Evolutionary conservation across 2,329 filamentous ascomycete genomes (phyloP).

Genomic region (Chaetomium globosum): DNA sequence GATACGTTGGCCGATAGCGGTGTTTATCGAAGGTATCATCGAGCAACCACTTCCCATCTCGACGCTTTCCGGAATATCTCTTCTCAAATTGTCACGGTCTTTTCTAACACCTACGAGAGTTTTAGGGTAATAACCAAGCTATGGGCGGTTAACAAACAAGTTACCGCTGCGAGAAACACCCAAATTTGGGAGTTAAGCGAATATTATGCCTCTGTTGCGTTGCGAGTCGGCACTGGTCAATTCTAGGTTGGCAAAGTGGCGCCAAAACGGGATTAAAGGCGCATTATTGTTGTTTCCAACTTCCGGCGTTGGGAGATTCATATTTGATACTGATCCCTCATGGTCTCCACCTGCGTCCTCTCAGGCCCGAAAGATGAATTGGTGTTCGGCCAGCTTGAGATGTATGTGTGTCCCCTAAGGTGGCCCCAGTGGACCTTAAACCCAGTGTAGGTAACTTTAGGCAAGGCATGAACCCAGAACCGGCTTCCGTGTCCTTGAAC

Average conservation of each 20-base stretch:
- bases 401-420: background rate
- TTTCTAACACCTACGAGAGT: too few relatives aligned
- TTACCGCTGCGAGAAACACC: too few relatives aligned
- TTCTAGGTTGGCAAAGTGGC: background rate
- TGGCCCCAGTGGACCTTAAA: too few relatives aligned
- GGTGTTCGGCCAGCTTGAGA: background rate
- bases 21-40: slow-evolving; percentile 6
- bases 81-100: too few relatives aligned
- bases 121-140: too few relatives aligned
- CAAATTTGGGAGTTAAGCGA: too few relatives aligned
- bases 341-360: background rate
- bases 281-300: background rate
- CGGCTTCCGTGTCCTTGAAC: background rate
- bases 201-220: too few relatives aligned
- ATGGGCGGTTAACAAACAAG: too few relatives aligned
- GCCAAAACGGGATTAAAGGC: background rate
- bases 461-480: background rate
- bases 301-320: background rate
- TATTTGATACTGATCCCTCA: background rate
- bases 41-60: too few relatives aligned
- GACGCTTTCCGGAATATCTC: too few relatives aligned
- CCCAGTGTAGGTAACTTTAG: background rate
- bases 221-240: background rate
- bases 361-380: background rate
- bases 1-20: slow-evolving; percentile 11